These are phyloP conservation scores for Cymodocea nodosa DNA, from an alignment of 116 monocot genomes.

Conservation along the genomic window DNA sequence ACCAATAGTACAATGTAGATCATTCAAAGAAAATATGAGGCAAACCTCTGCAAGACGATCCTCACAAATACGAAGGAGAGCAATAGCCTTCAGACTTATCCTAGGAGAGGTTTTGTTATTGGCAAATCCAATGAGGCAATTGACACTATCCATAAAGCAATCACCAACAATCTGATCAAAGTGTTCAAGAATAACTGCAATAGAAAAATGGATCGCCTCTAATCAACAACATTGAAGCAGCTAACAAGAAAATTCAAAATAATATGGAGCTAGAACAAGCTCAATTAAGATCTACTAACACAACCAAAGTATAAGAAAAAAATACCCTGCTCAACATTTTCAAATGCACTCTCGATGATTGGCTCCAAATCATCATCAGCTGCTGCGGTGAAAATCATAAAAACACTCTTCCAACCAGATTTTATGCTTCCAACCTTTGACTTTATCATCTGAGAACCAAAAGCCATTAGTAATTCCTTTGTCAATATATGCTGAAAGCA, in stretches of 20 bases:
- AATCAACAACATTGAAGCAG: background rate
- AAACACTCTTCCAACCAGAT: constrained; percentile 98
- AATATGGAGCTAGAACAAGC: background rate
- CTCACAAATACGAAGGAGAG: constrained; percentile 94
- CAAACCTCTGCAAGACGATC: constrained; percentile 96
- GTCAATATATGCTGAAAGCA: background rate
- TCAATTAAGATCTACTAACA: too few relatives aligned
- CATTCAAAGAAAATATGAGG: background rate
- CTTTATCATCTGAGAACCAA: constrained; percentile 68
- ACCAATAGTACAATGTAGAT: background rate
- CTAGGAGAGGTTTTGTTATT: constrained; percentile 80
- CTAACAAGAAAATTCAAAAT: background rate
- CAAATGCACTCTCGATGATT: constrained; percentile 92
- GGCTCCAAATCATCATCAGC: constrained; percentile 79
- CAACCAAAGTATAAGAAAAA: background rate
- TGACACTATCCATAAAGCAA: constrained; percentile 99
- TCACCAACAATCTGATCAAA: constrained; percentile 99
- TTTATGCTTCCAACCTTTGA: constrained; percentile 96
- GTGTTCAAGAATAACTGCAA: constrained; percentile 96
- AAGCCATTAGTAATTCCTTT: background rate
- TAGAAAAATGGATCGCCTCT: background rate
- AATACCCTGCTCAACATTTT: constrained; percentile 94
- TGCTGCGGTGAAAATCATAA: constrained; percentile 98
- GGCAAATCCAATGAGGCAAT: constrained; percentile 95
- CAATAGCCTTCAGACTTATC: constrained; percentile 98